Base-by-base conservation (phyloP, 352 stramenopile species). In the Globisporangium emineosum region DNA sequence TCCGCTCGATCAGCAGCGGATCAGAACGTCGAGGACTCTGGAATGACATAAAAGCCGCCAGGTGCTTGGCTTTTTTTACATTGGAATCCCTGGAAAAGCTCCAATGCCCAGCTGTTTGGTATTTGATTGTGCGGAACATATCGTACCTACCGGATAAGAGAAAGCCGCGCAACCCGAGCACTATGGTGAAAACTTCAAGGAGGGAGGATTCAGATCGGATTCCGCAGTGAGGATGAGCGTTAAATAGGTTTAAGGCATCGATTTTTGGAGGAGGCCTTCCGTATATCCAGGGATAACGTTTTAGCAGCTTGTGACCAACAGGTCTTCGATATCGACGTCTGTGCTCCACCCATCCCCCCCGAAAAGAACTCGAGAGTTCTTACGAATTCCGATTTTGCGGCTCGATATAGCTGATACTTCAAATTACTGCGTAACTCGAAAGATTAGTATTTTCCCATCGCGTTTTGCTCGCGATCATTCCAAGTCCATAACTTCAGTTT, bases 81-180 rank as follows among this genome's bases (percentile, higher is more conserved):
- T 19, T 43, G 15, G 37, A 43, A 43, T n/a, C 37, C 37, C 8
- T 43, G 15, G 37, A 43, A 43, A 43, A 9, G 35, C 13, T 43
- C 37, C n/a, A 13, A 43, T 17, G 13, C 6, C 37, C 37, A 43
- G 19, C 37, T 43, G 13, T 13, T 43, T 21, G 35, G 6, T 47
- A 17, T 21, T 2, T 10, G 6, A 21, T 4, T 47, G 40, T 47
- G 40, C 6, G 5, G 15, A 17, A 42, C 15, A n/a, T 19, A 29
- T 32, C 21, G 21, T 53, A 53, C 2, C 49, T 53, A 53, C 2
- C 49, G 49, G 49, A 54, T 54, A 54, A 54, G 49, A 54, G 10
- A 54, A 52, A 21, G 5, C 17, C 4, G 2, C 13, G 49, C 5
- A 21, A 54, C 9, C 5, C 12, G 8, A 19, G 7, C 23, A 21